Base-by-base conservation (phyloP, 2,329 filamentous ascomycete species). In the Lachnum nothofagi region DNA sequence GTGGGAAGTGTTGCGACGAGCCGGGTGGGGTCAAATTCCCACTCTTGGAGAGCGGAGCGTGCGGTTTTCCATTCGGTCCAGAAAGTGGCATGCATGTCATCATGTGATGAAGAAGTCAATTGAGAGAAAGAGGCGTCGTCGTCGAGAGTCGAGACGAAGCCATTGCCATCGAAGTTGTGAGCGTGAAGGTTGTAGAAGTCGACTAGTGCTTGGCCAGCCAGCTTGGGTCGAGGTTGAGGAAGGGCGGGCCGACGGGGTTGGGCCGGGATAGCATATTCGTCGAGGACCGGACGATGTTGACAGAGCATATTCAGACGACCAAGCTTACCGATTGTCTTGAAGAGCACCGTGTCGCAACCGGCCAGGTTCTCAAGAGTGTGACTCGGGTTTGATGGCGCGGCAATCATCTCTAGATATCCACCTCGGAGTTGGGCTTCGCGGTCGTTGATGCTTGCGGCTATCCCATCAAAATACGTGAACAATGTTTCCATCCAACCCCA, bases 391-490 rank as follows among this genome's bases (percentile, higher is more conserved):
- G 23, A 80, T 74, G 10, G 81, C 78, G 54, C 82, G 75, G 52
- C 79, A 49, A 80, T 75, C 70, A 83, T 80, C 55, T 85, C 82
- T 27, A 86, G 67, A 44, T 77, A 79, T 27, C 77, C 73, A 22
- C 78, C 78, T 31, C 76, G 75, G 16, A 95, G 79, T 66, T 95
- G 88, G 24, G 87, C 82, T 68, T 96, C 91, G 44, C 91, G 82
- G 67, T 95, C 88, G 60, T 96, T 96, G 64, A 95, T 88, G 44
- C 86, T 91, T 33, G 88, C 88, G 0, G 89, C 90, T 70, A 96
- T 88, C 47, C 91, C 88, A 66, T 96, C 91, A 64, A 95, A 94
- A 76, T 91, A 95, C 27, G 88, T 93, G 63, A 96, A 96, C 59
- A 95, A 82, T 35, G 88, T 83, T 61, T 94, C 88, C 72, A 95